Evolutionary conservation across 371 early-diverging fungal species (phyloP).

Genomic region (Coemansia sp.): DNA sequence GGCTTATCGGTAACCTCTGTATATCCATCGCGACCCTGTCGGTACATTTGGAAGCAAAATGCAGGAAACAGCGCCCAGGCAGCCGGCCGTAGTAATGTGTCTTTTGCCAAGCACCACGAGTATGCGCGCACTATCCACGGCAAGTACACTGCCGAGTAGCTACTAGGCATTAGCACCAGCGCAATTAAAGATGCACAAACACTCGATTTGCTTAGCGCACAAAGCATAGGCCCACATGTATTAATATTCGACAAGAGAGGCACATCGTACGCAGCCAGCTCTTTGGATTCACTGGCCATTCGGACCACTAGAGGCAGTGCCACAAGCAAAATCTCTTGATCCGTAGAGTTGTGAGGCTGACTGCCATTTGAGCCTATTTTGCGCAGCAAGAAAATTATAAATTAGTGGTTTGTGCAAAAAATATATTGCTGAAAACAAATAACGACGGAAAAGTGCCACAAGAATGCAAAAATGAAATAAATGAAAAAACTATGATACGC

Average conservation of each 20-base stretch:
- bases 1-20: conserved; percentile 3
- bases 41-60: conserved; percentile 12
- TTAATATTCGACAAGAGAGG: background rate
- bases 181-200: conserved; percentile 26
- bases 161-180: background rate
- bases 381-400: background rate
- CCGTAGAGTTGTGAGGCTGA: background rate
- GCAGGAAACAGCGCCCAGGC: conserved; percentile 40
- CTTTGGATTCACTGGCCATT: background rate
- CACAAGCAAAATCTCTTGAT: conserved; percentile 5
- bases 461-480: background rate
- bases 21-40: conserved; percentile 15
- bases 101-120: conserved; percentile 19
- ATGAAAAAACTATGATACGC: too few relatives aligned
- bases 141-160: conserved; percentile 10
- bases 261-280: background rate
- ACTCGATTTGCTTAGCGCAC: background rate
- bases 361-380: background rate
- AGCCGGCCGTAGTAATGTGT: conserved; percentile 5
- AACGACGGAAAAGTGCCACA: background rate
- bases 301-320: conserved; percentile 13
- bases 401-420: background rate
- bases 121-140: conserved; percentile 22
- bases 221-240: background rate
- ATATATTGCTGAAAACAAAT: background rate